Conservation (phyloP, 2,329 filamentous ascomycete species). For the Madurella fahalii region DNA sequence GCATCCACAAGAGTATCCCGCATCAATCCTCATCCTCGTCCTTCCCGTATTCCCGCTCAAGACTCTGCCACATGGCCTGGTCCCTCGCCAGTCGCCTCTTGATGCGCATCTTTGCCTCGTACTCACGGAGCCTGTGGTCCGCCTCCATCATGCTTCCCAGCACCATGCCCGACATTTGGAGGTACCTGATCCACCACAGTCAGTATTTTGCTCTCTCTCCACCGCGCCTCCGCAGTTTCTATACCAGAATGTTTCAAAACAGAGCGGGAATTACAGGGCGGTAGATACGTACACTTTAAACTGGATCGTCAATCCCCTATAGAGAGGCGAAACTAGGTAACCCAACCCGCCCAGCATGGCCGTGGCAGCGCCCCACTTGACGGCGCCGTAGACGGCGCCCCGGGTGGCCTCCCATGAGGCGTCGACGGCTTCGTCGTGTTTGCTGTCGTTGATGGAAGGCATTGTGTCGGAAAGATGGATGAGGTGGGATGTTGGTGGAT, state of each 20-base stretch:
- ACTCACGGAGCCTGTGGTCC: conserved; percentile 62
- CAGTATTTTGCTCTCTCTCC: neutral
- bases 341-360: conserved; percentile 60
- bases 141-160: conserved; percentile 73
- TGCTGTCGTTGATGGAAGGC: conserved; percentile 21
- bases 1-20: neutral
- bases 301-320: conserved; percentile 67
- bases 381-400: conserved; percentile 63
- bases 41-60: conserved; percentile 57
- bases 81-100: conserved; percentile 61
- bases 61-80: conserved; percentile 63
- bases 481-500: neutral
- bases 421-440: conserved; percentile 54
- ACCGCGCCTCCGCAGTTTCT: neutral
- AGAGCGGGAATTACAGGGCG: too few relatives aligned
- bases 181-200: conserved; percentile 51
- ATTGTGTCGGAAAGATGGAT: conserved; percentile 3
- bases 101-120: conserved; percentile 62
- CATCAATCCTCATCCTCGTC: conserved; percentile 35
- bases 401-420: conserved; percentile 68
- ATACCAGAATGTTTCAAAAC: neutral
- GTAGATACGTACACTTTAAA: conserved; percentile 64
- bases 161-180: conserved; percentile 86
- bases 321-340: conserved; percentile 64
- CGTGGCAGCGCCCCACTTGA: conserved; percentile 68